Conservation (phyloP, 768 basidiomycete species). For the Kwoniella mangroviensis region DNA sequence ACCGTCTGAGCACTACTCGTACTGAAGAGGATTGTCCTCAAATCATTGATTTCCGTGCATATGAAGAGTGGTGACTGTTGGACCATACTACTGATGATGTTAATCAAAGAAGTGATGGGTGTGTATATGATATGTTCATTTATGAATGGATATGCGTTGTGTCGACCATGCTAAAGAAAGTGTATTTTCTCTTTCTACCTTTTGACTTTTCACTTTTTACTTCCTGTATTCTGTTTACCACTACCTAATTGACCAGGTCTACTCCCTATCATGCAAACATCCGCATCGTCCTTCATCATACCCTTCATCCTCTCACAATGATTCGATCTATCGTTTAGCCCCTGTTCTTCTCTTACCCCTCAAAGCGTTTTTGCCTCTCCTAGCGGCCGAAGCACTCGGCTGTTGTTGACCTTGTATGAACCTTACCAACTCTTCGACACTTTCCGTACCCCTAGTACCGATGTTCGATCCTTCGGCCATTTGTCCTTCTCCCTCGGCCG, state of each 20-base stretch:
- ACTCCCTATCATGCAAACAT: neutral
- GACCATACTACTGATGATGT: too few relatives aligned
- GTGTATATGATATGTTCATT: neutral
- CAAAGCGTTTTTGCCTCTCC: constrained; percentile 53
- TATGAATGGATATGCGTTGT: neutral
- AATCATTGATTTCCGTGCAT: neutral
- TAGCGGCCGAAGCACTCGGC: constrained; percentile 14
- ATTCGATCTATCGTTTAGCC: constrained; percentile 36
- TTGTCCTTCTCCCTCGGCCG: constrained; percentile 14
- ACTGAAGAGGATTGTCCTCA: neutral
- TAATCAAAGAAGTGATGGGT: neutral
- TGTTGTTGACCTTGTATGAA: constrained; percentile 57
- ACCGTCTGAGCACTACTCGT: neutral
- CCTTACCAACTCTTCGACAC: constrained; percentile 60
- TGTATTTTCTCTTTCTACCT: neutral
- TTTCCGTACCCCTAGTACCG: constrained; percentile 51
- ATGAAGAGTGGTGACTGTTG: neutral
- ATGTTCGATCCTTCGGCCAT: constrained; percentile 28
- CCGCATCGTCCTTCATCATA: neutral
- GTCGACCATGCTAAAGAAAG: constrained; percentile 1
- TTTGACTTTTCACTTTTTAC: neutral
- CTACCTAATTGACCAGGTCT: too few relatives aligned
- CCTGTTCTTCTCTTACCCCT: constrained; percentile 54
- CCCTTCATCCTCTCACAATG: neutral
- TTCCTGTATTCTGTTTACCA: neutral